Conservation (phyloP, 139 green algal genomes). For the Picochlorum sp. region DNA sequence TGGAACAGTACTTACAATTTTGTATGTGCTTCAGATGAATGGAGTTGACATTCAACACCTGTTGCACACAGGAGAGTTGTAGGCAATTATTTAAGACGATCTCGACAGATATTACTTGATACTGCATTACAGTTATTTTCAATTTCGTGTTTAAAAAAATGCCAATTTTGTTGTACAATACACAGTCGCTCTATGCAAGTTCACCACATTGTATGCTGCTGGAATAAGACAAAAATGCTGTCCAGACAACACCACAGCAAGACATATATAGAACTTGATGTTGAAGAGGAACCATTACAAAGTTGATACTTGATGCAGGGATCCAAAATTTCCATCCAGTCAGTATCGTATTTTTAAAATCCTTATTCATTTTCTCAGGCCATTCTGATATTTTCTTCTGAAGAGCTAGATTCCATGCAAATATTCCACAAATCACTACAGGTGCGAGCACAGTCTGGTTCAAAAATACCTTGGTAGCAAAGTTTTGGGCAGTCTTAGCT, state of each 20-base stretch:
- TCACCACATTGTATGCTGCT: background rate
- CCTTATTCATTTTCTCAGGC: conserved; percentile 41
- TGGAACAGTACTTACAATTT: conserved; percentile 51
- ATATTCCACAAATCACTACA: conserved; percentile 48
- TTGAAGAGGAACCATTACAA: conserved; percentile 56
- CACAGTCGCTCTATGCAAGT: background rate
- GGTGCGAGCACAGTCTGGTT: conserved; percentile 67
- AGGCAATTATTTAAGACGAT: background rate
- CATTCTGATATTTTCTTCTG: conserved; percentile 29
- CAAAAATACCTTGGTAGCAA: conserved; percentile 42
- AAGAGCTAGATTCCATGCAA: conserved; percentile 60
- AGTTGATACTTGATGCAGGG: conserved; percentile 70
- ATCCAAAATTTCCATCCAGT: conserved; percentile 88
- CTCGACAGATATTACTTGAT: background rate
- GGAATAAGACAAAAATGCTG: conserved; percentile 64
- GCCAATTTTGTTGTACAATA: background rate
- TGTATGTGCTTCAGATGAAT: conserved; percentile 44
- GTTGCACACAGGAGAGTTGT: conserved; percentile 18
- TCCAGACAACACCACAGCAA: conserved; percentile 69
- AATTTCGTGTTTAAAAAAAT: conserved; percentile 1
- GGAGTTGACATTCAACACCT: conserved; percentile 59
- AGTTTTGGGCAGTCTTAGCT: conserved; percentile 33
- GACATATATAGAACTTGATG: conserved; percentile 77
- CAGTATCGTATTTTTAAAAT: conserved; percentile 60
- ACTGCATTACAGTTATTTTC: too few species aligned